phyloP scores from a whole-genome alignment of 2,329 filamentous ascomycete species.

The Stemphylium beticola region DNA sequence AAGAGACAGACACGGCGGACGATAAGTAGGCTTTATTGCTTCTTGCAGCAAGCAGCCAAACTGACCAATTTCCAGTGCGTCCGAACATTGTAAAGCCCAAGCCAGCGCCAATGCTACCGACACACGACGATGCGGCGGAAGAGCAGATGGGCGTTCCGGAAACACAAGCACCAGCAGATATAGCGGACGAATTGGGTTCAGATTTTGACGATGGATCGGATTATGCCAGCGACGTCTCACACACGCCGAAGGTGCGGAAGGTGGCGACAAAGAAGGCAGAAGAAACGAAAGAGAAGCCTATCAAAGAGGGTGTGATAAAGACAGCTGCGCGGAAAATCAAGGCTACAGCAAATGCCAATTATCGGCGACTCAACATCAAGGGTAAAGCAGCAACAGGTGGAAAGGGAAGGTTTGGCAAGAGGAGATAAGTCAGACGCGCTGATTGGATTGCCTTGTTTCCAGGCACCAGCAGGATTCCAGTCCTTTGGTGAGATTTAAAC shows the following conservation, averaged over 20 bases:
- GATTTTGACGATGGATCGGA: conserved; percentile 47
- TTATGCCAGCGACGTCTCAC: conserved; percentile 51
- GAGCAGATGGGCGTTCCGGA: conserved; percentile 50
- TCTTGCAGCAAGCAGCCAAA: not conserved
- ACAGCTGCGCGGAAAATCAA: conserved; percentile 54
- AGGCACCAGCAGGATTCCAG: not conserved
- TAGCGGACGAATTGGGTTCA: conserved; percentile 44
- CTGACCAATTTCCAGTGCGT: conserved; percentile 46
- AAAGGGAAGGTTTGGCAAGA: conserved; percentile 50
- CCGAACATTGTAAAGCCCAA: conserved; percentile 52
- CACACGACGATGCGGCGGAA: conserved; percentile 39
- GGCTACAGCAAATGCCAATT: conserved; percentile 56
- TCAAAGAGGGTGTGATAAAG: conserved; percentile 42
- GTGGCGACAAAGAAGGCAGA: conserved; percentile 24
- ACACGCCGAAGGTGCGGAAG: conserved; percentile 41
- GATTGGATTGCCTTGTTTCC: not conserved
- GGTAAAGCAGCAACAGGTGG: conserved; percentile 52
- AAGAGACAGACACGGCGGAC: conserved; percentile 76
- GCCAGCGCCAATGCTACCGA: conserved; percentile 40
- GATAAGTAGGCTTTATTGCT: conserved; percentile 56
- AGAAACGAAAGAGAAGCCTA: conserved; percentile 16
- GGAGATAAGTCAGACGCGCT: conserved; percentile 23
- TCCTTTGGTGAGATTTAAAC: not conserved
- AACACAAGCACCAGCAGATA: conserved; percentile 33
- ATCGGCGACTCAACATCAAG: conserved; percentile 58